Evolutionary conservation across 306 rosid species (phyloP).

Genomic region (Arachis stenosperma): DNA sequence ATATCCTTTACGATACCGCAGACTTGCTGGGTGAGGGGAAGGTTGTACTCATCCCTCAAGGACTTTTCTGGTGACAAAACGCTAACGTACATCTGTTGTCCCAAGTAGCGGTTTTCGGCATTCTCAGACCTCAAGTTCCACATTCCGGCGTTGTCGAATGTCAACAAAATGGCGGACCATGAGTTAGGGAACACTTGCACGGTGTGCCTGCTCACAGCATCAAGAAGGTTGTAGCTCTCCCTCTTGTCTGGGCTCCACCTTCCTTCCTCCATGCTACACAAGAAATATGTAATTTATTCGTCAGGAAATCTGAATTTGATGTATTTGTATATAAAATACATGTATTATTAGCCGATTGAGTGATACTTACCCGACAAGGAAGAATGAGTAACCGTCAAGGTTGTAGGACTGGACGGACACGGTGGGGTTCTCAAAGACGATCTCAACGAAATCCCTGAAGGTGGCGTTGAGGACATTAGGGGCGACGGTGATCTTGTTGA

Average conservation of each 20-base stretch:
- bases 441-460: constrained; percentile 62
- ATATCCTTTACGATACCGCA: constrained; percentile 59
- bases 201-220: constrained; percentile 78
- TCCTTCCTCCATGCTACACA: constrained; percentile 67
- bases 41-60: constrained; percentile 66
- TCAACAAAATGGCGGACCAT: constrained; percentile 61
- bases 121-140: constrained; percentile 71
- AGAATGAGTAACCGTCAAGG: constrained; percentile 74
- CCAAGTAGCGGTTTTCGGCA: constrained; percentile 62
- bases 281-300: not conserved
- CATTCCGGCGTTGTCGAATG: constrained; percentile 82
- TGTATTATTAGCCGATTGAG: no score
- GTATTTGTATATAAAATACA: not conserved
- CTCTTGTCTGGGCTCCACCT: constrained; percentile 70
- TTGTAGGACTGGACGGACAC: constrained; percentile 73
- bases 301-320: no score
- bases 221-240: constrained; percentile 67
- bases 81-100: constrained; percentile 63
- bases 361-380: constrained; percentile 57
- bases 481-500: not conserved
- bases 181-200: constrained; percentile 78
- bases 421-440: constrained; percentile 80
- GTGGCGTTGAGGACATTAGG: constrained; percentile 61
- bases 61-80: constrained; percentile 52
- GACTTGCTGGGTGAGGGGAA: constrained; percentile 50